These are phyloP conservation scores for Rhizopogon vinicolor DNA, from an alignment of 768 basidiomycete species.

Conservation along the genomic window DNA sequence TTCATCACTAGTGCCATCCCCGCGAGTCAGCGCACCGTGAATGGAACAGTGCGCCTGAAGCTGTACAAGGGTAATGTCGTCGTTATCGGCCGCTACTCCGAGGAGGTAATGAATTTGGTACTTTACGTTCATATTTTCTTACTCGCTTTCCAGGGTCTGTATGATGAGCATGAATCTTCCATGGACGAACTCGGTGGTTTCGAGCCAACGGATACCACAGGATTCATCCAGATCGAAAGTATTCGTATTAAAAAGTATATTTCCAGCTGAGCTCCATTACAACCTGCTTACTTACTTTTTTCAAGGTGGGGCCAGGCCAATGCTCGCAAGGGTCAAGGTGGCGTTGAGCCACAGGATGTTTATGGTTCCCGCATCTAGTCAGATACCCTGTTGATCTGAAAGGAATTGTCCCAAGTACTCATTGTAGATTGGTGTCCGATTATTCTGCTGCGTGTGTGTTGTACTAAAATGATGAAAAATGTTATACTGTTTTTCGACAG, in stretches of 20 bases:
- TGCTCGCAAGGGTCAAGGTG: constrained; percentile 77
- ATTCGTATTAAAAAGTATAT: constrained; percentile 96
- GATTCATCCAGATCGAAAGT: constrained; percentile 96
- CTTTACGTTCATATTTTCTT: not conserved
- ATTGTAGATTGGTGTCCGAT: not conserved
- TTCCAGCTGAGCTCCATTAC: not conserved
- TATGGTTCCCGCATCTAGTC: constrained; percentile 58
- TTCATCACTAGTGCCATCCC: constrained; percentile 90
- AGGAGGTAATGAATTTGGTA: constrained; percentile 52
- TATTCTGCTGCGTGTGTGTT: too few species aligned
- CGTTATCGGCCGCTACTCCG: constrained; percentile 86
- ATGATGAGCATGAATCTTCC: constrained; percentile 92
- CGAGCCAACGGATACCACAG: constrained; percentile 91
- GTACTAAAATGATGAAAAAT: too few species aligned
- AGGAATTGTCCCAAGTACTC: too few species aligned
- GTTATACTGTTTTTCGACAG: too few species aligned
- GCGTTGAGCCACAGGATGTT: constrained; percentile 74
- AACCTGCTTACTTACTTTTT: constrained; percentile 1
- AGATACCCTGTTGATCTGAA: too few species aligned
- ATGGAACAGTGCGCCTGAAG: constrained; percentile 86
- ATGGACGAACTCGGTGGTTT: constrained; percentile 99
- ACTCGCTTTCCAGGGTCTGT: constrained; percentile 61
- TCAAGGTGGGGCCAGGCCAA: constrained; percentile 84
- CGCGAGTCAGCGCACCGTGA: constrained; percentile 93
- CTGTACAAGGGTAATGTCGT: constrained; percentile 96